Base-by-base conservation (phyloP, 768 basidiomycete species). In the Rickenella mellea region DNA sequence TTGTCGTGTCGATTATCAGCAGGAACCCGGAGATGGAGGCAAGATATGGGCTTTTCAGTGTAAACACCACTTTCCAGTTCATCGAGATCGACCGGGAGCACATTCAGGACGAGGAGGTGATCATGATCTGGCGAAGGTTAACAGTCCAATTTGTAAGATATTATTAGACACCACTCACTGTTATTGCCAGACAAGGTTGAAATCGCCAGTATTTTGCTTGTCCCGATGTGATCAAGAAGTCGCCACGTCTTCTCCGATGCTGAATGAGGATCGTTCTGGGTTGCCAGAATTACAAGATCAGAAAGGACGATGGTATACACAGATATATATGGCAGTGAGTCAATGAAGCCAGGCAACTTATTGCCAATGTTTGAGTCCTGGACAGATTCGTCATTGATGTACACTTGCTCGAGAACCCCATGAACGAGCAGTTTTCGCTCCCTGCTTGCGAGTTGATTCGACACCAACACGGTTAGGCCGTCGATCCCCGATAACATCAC, bases 391-490 rank as follows among this genome's bases (percentile, higher is more conserved):
- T n/a, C n/a, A 46, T 59, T 65, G n/a, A 59, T 59, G 32, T 64
- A 54, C 5, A 78, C 62, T 8, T 73, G 65, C 7, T 65, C 55
- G 6, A 90, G 61, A 2, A 67, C 57, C 14, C 87, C 89, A 48
- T 81, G 78, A 43, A 74, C 71, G 28, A 92, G 63, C 10, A 94
- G 66, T 29, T 80, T 66, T n/a, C 92, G 73, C 44, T 86, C 86
- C 30, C 89, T 69, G 22, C 67, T 68, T 1, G 83, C 80, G 1
- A 94, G 67, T 19, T 67, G 71, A n/a, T n/a, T n/a, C n/a, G n/a
- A n/a, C 1, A 66, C 61, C 1, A 67, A 54, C 1, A 70, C 58
- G 1, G 78, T 70, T 4, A 86, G 55, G 1, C 83, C 83, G 19
- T 71, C 65, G 46, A 93, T 74, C 0, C 73, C 70, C 5, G 61